These are phyloP conservation scores for Brassica juncea DNA, from an alignment of 345 rosid species.

Conservation along the genomic window DNA sequence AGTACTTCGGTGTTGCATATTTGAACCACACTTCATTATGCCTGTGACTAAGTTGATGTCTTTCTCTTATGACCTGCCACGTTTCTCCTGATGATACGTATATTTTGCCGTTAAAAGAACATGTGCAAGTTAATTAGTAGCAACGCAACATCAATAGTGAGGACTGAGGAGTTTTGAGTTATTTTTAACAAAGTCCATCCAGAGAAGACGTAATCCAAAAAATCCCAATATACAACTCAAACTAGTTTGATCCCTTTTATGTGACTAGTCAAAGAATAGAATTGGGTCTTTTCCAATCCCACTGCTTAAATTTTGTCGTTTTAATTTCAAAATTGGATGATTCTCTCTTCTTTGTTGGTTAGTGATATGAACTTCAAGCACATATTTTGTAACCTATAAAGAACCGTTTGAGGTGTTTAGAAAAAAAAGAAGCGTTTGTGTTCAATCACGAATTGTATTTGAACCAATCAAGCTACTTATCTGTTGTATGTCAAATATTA, in stretches of 20 bases:
- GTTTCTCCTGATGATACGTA: constrained; percentile 50
- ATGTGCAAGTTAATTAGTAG: background rate
- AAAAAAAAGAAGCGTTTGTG: background rate
- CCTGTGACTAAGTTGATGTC: no score
- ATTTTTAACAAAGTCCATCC: background rate
- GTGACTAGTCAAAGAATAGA: background rate
- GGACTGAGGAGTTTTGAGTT: background rate
- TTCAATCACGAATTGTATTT: no score
- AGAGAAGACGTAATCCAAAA: background rate
- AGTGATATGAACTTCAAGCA: background rate
- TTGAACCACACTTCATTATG: no score
- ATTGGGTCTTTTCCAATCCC: background rate
- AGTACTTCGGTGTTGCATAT: background rate
- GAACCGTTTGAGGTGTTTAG: no score
- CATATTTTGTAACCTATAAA: background rate
- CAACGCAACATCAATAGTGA: background rate
- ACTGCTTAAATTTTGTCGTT: constrained; percentile 24
- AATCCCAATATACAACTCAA: background rate
- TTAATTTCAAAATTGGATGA: background rate
- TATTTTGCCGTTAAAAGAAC: background rate
- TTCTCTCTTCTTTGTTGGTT: background rate
- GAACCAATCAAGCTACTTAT: background rate
- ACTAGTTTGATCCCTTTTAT: background rate
- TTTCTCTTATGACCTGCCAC: no score
- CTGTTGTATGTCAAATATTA: background rate